Base-by-base conservation (phyloP, 495 filamentous ascomycete genomes). In the Neurospora sp. region DNA sequence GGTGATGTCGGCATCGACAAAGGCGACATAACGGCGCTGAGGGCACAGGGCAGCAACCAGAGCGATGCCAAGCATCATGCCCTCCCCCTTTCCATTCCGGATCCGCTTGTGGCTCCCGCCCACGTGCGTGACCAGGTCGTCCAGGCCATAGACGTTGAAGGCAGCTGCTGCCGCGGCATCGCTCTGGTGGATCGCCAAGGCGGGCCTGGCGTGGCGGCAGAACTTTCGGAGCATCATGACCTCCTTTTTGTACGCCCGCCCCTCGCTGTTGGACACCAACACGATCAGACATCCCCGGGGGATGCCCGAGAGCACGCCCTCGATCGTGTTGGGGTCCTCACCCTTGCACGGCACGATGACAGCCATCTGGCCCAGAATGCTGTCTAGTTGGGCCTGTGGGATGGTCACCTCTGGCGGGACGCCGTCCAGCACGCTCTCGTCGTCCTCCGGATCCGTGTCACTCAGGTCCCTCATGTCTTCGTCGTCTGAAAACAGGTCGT, bases 31-130 rank as follows among this genome's bases (percentile, higher is more conserved):
- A 3, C 70, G 73, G 12, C 68, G 35, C 9, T 72, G 53, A 0
- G 74, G 71, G 53, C 72, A 78, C 8, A 79, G 73, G 10, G 73
- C 71, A 20, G 73, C 70, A 1, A 74, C 75, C 8, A 81, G 16
- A 12, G 78, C 78, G 2, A 78, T 73, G n/a, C 75, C 79, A 4
- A 81, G 74, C 8, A 80, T 65, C 77, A 81, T 81, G 45, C 76
- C 79, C 75, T 81, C 79, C 6, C 79, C 79, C 73, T 81, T 81
- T 41, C 79, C 79, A 59, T 78, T 72, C 48, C 73, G 71, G 70
- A 80, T 74, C 27, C 53, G 53, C 53, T 65, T 65, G 53, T 31
- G 53, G 53, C 20, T 69, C 12, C 69, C 72, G 42, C 68, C 59
- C 2, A 16, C 27, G 8, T 41, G 17, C 59, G 69, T 69, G 39